phyloP scores from a whole-genome alignment of 2,329 filamentous ascomycete species.

The Nothomitra cinnamomea region DNA sequence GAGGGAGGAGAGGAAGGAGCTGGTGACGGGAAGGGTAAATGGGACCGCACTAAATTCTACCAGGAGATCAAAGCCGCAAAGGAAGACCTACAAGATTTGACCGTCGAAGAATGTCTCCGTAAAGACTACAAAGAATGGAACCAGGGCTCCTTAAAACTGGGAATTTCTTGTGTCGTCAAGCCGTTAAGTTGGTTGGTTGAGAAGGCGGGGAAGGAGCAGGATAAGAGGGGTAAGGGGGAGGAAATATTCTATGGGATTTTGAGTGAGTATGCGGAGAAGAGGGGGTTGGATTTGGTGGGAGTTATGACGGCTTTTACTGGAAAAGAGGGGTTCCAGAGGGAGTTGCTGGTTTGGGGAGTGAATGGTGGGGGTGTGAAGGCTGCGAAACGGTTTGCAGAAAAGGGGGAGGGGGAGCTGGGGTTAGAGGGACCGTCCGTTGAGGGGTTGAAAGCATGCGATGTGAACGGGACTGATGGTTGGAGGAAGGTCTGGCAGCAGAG shows the following conservation, averaged over 20 bases:
- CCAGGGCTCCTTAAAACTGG: constrained; percentile 29
- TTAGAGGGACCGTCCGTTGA: constrained; percentile 14
- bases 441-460: constrained; percentile 11
- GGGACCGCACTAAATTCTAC: constrained; percentile 40
- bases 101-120: constrained; percentile 48
- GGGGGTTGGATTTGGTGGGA: constrained; percentile 33
- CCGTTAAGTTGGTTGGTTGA: constrained; percentile 33
- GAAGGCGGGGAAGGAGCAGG: constrained; percentile 27
- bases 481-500: constrained; percentile 37
- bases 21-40: constrained; percentile 21
- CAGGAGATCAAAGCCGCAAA: constrained; percentile 45
- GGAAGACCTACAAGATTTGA: constrained; percentile 44
- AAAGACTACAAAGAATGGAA: constrained; percentile 79
- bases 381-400: constrained; percentile 27
- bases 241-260: constrained; percentile 25
- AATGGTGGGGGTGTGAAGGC: constrained; percentile 21
- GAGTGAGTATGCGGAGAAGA: constrained; percentile 27
- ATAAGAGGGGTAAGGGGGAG: constrained; percentile 10
- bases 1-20: constrained; percentile 11
- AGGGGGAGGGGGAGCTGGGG: constrained; percentile 25
- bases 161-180: constrained; percentile 42
- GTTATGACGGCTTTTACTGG: constrained; percentile 41
- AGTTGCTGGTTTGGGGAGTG: constrained; percentile 32
- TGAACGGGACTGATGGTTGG: constrained; percentile 13
- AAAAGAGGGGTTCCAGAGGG: constrained; percentile 28